Evolutionary conservation across 257 asterid genomes (phyloP), one percentile per base, ranked within the genome.

Genomic region (Rehmannia glutinosa): DNA sequence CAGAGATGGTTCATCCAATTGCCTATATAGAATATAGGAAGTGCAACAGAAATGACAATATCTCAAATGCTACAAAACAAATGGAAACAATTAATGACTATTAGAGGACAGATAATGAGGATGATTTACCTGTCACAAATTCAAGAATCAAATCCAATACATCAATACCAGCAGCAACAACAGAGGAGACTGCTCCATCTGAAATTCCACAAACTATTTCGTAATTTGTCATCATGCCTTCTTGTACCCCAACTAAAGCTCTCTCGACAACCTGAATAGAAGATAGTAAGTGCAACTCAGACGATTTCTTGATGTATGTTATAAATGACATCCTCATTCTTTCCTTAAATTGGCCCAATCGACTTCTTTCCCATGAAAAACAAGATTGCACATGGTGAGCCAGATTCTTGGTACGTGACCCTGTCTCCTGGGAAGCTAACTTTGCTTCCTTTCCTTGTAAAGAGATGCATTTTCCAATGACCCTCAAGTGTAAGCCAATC

Each of bases 141-240:
- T 86, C 98, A 56, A 93, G 81, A 83, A 90, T 72, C 83, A 83
- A 69, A 77, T 83, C 91, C 73, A 90, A 79, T 78, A 87, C 81
- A 77, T 87, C 95, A 74, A 93, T 77, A 66, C 95, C 98, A 66
- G 87, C 90, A 64, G 98, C 96, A 75, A 88, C 96, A 62, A 72
- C 57, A 55, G 83, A 70, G 66, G 96, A 83, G 45, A 80, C 94
- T 35, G 92, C 92, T 76, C 92, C 96, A 73, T 77, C 72, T 42
- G 72, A 81, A 82, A 68, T 70, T 71, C 86, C 91, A 59, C 76
- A 74, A 71, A 65, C 67, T 71, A 93, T 77, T 73, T 88, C 91
- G 77, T 86, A 84, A 83, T 77, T 84, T 60, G 84, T 50, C 78
- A 69, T 66, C 75, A 77, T 73, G 67, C 85, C 86, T 61, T 83